phyloP scores from a whole-genome alignment of 768 basidiomycete genomes.

The Suillus paluster region DNA sequence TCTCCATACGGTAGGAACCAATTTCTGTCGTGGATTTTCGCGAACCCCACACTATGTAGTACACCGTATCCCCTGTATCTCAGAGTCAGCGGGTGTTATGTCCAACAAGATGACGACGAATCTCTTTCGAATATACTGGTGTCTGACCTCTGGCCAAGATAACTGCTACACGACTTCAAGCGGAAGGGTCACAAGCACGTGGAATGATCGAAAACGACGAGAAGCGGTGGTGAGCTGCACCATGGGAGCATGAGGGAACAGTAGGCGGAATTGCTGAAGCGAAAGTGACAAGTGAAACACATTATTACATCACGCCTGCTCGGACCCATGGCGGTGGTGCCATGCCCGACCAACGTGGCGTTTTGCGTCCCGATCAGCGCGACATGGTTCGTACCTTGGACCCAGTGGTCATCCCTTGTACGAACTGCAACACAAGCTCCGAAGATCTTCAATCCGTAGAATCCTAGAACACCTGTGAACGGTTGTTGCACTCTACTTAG shows the following conservation, averaged over 20 bases:
- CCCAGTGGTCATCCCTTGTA: background rate
- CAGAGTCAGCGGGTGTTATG: background rate
- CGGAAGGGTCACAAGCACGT: background rate
- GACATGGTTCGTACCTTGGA: background rate
- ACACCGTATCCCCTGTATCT: background rate
- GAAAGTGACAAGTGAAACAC: slow-evolving; percentile 1
- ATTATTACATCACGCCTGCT: background rate
- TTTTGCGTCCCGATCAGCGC: background rate
- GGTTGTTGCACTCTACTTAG: background rate
- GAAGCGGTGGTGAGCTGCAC: background rate
- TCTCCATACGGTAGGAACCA: slow-evolving; percentile 2
- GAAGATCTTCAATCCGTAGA: background rate
- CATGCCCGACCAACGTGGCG: background rate
- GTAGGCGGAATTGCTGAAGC: slow-evolving; percentile 3
- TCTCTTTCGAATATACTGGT: background rate
- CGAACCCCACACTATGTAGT: background rate
- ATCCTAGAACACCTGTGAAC: background rate
- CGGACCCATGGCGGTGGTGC: slow-evolving; percentile 3
- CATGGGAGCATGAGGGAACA: background rate
- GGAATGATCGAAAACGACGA: background rate
- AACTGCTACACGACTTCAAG: background rate
- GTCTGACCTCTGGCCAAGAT: background rate
- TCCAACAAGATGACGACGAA: background rate
- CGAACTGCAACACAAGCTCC: background rate
- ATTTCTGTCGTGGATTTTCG: background rate